Evolutionary conservation across 768 basidiomycete species (phyloP).

Genomic region (Tulasnella sp.): DNA sequence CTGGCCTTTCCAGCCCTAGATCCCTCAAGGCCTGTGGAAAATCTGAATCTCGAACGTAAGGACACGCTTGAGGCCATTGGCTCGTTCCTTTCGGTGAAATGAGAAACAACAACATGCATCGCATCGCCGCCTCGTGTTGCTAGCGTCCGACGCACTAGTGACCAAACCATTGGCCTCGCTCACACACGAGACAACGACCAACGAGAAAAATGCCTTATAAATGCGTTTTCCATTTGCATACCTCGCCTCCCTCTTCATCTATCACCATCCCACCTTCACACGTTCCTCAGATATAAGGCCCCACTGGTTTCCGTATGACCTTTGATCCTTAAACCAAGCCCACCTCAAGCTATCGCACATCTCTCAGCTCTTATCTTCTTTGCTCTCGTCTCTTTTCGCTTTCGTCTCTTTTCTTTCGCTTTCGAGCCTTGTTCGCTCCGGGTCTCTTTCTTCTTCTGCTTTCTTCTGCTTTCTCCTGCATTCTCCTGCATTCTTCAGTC

Average conservation of each 20-base stretch:
- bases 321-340: background rate
- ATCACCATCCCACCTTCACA: constrained; percentile 1
- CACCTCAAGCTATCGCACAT: constrained; percentile 11
- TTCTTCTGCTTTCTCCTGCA: background rate
- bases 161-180: constrained; percentile 6
- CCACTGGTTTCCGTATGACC: background rate
- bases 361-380: background rate
- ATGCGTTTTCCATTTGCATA: constrained; percentile 13
- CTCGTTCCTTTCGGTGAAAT: background rate
- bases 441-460: too few relatives aligned
- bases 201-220: constrained; percentile 2
- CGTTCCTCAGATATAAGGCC: background rate
- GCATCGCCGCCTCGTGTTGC: constrained; percentile 6
- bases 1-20: constrained; percentile 4
- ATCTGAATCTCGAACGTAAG: constrained; percentile 3
- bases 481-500: background rate
- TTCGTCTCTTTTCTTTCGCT: background rate
- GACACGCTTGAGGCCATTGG: background rate
- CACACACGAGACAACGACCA: constrained; percentile 3
- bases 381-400: background rate
- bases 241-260: constrained; percentile 14
- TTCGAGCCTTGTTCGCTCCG: too few relatives aligned
- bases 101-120: constrained; percentile 6
- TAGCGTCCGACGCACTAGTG: constrained; percentile 1
- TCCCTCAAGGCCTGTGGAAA: constrained; percentile 10